Conservation (phyloP, 2,329 filamentous ascomycete genomes). For the Colletotrichum ledebouriae region DNA sequence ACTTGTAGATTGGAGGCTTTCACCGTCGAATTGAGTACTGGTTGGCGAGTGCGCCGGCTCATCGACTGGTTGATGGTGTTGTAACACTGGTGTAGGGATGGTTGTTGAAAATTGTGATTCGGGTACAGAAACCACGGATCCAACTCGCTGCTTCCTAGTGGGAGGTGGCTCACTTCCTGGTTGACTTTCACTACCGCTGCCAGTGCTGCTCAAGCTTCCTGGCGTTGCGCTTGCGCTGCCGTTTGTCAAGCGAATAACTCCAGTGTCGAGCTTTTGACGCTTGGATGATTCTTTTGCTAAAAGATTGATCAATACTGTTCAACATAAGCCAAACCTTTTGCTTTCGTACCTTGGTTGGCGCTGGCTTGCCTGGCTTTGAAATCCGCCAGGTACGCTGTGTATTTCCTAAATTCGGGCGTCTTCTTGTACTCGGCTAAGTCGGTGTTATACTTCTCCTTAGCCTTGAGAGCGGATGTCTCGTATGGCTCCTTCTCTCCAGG, state of each 20-base stretch:
- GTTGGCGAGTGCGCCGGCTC: constrained; percentile 61
- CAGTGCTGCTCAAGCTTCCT: constrained; percentile 55
- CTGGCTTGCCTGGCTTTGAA: constrained; percentile 81
- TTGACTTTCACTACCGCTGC: constrained; percentile 62
- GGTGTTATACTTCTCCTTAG: constrained; percentile 83
- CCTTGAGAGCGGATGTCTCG: constrained; percentile 77
- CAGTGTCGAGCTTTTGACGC: constrained; percentile 60
- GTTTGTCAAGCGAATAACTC: constrained; percentile 49
- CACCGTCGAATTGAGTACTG: constrained; percentile 52
- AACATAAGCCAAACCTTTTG: neutral
- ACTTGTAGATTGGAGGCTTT: constrained; percentile 40
- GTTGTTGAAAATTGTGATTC: constrained; percentile 61
- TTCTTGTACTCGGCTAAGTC: constrained; percentile 83
- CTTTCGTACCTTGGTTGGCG: constrained; percentile 65
- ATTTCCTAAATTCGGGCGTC: constrained; percentile 76
- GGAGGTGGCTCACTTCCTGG: constrained; percentile 63
- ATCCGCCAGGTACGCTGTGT: constrained; percentile 79
- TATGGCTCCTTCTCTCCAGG: constrained; percentile 77
- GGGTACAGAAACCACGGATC: constrained; percentile 61
- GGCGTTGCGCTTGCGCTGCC: constrained; percentile 58
- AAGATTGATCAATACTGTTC: constrained; percentile 28
- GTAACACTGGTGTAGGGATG: constrained; percentile 50
- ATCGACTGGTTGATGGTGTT: constrained; percentile 56
- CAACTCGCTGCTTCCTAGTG: constrained; percentile 60
- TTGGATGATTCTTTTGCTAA: constrained; percentile 65